Conservation (phyloP, 495 filamentous ascomycete species). For the Neurospora sp. region DNA sequence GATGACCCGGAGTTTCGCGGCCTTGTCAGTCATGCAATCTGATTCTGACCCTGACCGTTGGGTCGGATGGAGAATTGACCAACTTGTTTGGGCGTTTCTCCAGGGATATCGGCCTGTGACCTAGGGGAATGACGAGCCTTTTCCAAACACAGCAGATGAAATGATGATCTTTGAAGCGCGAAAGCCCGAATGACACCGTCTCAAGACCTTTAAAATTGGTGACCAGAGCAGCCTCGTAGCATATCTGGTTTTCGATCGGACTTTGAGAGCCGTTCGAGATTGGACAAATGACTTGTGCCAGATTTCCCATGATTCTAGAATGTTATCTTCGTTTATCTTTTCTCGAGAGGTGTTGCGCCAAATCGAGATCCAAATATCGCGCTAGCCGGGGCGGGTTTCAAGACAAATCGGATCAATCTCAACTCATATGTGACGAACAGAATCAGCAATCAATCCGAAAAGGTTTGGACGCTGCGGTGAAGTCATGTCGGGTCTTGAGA, state of each 20-base stretch:
- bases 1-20: neutral
- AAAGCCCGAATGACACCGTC: neutral
- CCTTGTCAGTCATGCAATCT: neutral
- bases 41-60: neutral
- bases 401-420: neutral
- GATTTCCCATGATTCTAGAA: neutral
- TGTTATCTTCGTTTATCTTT: neutral
- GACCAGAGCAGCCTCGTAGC: neutral
- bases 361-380: constrained; percentile 15
- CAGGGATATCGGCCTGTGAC: neutral
- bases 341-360: constrained; percentile 4
- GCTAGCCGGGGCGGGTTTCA: neutral
- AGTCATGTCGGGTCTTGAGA: neutral
- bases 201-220: neutral
- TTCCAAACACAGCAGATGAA: neutral
- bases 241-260: neutral
- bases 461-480: neutral
- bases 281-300: neutral
- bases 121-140: neutral
- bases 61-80: neutral
- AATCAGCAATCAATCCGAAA: neutral
- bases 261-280: neutral
- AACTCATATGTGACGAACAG: neutral
- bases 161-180: neutral
- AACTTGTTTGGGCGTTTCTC: neutral